Evolutionary conservation across 208 protist species (phyloP).

Genomic region (Acanthamoeba divionensis): DNA sequence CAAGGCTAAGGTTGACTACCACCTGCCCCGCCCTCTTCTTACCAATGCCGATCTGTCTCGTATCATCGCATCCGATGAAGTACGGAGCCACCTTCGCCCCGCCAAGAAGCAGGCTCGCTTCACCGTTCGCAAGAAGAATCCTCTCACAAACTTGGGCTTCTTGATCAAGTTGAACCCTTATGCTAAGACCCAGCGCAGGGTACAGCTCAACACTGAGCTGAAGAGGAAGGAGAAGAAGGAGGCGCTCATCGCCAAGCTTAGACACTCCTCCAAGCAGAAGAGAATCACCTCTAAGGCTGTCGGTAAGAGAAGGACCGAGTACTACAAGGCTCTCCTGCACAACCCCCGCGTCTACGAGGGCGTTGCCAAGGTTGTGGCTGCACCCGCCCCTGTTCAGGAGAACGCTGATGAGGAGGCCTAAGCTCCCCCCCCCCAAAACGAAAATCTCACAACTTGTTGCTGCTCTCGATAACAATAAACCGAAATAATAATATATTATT

Average conservation of each 20-base stretch:
- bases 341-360: conserved; percentile 53
- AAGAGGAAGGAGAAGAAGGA: conserved; percentile 61
- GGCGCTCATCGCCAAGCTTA: conserved; percentile 47
- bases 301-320: conserved; percentile 53
- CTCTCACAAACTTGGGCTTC: conserved; percentile 77
- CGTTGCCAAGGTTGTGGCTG: background rate
- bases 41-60: conserved; percentile 86
- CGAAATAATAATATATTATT: no score
- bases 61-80: conserved; percentile 88
- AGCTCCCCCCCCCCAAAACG: no score
- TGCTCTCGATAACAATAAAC: no score
- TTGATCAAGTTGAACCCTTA: conserved; percentile 88
- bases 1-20: conserved; percentile 81
- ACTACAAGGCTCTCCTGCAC: conserved; percentile 54
- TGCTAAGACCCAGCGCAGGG: conserved; percentile 58
- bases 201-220: conserved; percentile 38
- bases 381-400: background rate
- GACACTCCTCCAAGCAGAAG: conserved; percentile 12
- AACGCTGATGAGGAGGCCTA: no score
- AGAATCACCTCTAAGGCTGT: conserved; percentile 57
- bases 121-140: conserved; percentile 71
- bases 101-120: conserved; percentile 61
- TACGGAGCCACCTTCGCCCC: conserved; percentile 74
- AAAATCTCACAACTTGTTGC: no score
- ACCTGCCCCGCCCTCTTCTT: conserved; percentile 82